Conservation (phyloP, 1,284 basidiomycete species). For the Sutorius eximius region DNA sequence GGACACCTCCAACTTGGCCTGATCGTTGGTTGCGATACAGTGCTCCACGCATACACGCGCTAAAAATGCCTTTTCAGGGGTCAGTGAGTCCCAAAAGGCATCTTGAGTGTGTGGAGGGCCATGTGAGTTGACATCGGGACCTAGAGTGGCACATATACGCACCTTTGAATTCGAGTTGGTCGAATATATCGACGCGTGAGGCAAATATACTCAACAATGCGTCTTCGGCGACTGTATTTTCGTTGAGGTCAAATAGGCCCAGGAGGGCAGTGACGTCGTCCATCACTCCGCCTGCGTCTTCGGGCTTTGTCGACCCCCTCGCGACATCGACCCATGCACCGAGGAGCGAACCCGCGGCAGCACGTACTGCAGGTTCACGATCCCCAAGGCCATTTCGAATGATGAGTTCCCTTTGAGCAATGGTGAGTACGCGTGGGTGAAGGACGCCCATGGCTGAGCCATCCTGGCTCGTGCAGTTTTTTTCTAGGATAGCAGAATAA, state of each 20-base stretch:
- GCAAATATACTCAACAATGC: conserved; percentile 67
- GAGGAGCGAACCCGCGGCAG: conserved; percentile 79
- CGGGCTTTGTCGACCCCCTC: conserved; percentile 43
- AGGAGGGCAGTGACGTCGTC: conserved; percentile 60
- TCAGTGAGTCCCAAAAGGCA: conserved; percentile 73
- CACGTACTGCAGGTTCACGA: conserved; percentile 79
- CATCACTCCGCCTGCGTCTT: conserved; percentile 45
- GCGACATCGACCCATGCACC: conserved; percentile 75
- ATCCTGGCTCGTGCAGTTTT: conserved; percentile 21
- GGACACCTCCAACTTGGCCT: conserved; percentile 68
- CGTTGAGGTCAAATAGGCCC: conserved; percentile 60
- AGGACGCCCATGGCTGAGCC: conserved; percentile 49
- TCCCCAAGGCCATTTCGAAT: conserved; percentile 87
- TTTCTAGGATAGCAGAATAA: conserved; percentile 65
- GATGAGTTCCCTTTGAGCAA: conserved; percentile 76
- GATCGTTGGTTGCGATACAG: conserved; percentile 66
- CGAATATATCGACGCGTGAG: conserved; percentile 57
- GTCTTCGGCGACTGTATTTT: conserved; percentile 65
- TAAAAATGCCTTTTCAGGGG: conserved; percentile 82
- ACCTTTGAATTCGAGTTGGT: conserved; percentile 75
- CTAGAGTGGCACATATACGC: conserved; percentile 27
- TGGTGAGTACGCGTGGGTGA: conserved; percentile 68
- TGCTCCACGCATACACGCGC: conserved; percentile 85
- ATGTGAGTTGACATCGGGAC: background rate
- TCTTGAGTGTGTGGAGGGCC: conserved; percentile 43